Evolutionary conservation across 1,284 basidiomycete species (phyloP).

Genomic region (Moesziomyces parantarcticus): DNA sequence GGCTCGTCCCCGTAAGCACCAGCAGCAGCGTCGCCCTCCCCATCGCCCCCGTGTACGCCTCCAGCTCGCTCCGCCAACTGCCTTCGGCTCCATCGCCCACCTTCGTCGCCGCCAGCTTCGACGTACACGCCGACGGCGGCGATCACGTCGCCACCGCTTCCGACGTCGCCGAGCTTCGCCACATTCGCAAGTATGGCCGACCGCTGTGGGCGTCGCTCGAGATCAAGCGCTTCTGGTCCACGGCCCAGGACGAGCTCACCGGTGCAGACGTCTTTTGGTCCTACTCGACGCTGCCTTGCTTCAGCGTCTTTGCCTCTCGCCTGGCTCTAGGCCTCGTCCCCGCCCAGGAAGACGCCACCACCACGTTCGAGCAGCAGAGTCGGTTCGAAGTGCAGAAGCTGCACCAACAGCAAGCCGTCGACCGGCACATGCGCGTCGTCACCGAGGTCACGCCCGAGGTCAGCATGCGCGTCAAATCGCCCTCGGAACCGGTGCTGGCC

Average conservation of each 20-base stretch:
- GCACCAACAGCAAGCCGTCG: conserved; percentile 1
- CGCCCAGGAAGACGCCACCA: background rate
- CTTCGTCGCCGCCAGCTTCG: conserved; percentile 14
- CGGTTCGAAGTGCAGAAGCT: background rate
- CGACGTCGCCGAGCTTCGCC: background rate
- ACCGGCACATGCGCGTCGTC: conserved; percentile 24
- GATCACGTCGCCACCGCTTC: background rate
- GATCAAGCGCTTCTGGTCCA: conserved; percentile 1
- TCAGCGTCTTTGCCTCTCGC: conserved; percentile 12
- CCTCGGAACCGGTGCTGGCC: conserved; percentile 20
- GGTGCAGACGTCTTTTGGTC: background rate
- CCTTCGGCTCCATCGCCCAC: background rate
- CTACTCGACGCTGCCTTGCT: background rate
- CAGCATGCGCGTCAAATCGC: conserved; percentile 1
- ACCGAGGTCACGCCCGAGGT: background rate
- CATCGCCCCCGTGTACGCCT: background rate
- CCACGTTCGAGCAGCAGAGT: no score
- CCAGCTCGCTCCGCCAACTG: background rate
- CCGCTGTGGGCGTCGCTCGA: conserved; percentile 19
- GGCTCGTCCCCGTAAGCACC: conserved; percentile 25
- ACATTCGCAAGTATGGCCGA: conserved; percentile 20
- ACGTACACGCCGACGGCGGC: conserved; percentile 6
- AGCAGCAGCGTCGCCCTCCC: conserved; percentile 15
- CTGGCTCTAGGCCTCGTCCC: conserved; percentile 8
- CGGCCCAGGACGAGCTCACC: background rate